Base-by-base conservation (phyloP, 805 yeast species). In the Sugiyamaella valdiviana region DNA sequence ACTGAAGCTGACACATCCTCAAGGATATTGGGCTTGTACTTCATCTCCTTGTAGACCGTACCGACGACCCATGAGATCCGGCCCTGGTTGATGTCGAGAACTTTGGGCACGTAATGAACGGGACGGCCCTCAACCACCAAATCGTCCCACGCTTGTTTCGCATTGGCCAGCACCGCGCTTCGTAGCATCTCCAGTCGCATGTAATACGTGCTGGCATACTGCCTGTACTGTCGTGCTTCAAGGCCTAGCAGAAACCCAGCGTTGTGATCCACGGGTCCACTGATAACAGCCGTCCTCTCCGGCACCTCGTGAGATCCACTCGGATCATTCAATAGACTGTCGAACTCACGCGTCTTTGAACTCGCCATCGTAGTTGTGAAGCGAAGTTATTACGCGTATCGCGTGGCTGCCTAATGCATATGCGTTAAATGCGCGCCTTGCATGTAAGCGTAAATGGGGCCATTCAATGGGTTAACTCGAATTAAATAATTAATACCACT, bases 31-130 rank as follows among this genome's bases (percentile, higher is more conserved):
- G 96, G 89, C 61, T 93, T 93, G 60, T 79, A 79, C 59, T 80
- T 80, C 82, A 87, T 75, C 52, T 90, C 96, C 58, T 86, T 76
- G 59, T 83, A 88, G 0, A 90, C 74, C 0, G 97, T 87, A 2
- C 99, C 99, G 21, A 83, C 73, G 10, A 88, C 80, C 91, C 91
- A 93, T 53, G 86, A 76, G 16, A 83, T 74, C 51, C 77, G 73
- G 50, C 80, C 78, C 26, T 76, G 72, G 9, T 69, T 66, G 6
- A 87, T 78, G 57, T 87, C 95, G 50, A 88, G 66, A 1, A 80
- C 77, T 63, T 72, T 79, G 58, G 64, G 68, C 42, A 63, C 70
- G 53, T 59, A 72, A 55, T 64, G 71, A 53, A 67, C 76, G 37
- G 67, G 68, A 59, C 60, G 77, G 20, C 53, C 60, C 29, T 67